A percentile compares a stretch with the other conserved stretches of the same genome.
These are phyloP conservation scores for Corylus heterophylla DNA, from an alignment of 306 rosid genomes.

Conservation along the genomic window DNA sequence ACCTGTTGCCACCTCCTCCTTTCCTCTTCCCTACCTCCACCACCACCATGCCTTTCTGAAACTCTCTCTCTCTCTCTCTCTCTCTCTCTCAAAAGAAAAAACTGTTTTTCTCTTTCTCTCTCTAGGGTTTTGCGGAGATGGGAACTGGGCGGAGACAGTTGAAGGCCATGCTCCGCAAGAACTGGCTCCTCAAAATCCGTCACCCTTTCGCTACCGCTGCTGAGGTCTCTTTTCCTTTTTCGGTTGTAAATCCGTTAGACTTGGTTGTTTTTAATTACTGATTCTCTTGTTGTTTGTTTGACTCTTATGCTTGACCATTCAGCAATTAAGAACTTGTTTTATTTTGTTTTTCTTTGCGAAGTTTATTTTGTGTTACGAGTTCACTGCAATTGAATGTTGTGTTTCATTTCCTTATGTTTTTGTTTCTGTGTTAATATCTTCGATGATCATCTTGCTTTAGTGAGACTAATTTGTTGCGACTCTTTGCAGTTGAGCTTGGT, in stretches of 20 bases:
- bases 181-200: conserved; percentile 94
- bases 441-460: conserved; percentile 8
- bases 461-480: not conserved
- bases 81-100: not conserved
- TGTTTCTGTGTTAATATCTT: not conserved
- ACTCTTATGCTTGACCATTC: conserved; percentile 21
- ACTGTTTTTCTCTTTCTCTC: not conserved
- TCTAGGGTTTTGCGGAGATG: conserved; percentile 53
- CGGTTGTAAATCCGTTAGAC: not conserved
- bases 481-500: not conserved
- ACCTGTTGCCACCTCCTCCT: not conserved
- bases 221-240: conserved; percentile 51
- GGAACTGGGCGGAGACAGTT: conserved; percentile 71
- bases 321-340: not conserved
- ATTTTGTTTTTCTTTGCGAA: not conserved
- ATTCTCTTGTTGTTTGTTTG: not conserved
- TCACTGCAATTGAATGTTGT: not conserved
- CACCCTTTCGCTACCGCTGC: conserved; percentile 78
- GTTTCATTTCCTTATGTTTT: not conserved
- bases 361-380: conserved; percentile 10
- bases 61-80: not conserved
- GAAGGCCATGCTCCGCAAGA: conserved; percentile 89
- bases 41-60: not conserved
- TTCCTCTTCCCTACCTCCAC: not conserved
- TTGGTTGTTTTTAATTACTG: not conserved